Conservation (phyloP, 2,329 filamentous ascomycete species). For the Pseudocercospora fijiensis region DNA sequence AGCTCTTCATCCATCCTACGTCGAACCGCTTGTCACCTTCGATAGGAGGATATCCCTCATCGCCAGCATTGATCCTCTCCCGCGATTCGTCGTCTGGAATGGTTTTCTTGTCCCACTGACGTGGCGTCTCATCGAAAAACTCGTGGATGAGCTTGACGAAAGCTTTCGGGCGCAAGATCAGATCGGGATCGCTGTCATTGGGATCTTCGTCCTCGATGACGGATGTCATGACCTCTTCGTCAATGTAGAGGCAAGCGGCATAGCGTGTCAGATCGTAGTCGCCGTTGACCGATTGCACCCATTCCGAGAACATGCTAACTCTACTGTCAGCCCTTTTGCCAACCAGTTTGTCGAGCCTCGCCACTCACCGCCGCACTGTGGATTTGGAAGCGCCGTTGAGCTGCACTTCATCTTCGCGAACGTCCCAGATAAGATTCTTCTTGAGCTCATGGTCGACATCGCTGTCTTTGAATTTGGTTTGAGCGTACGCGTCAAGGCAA, state of each 20-base stretch:
- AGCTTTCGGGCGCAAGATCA: background rate
- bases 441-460: background rate
- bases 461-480: background rate
- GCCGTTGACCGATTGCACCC: constrained; percentile 1
- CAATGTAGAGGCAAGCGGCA: constrained; percentile 4
- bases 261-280: background rate
- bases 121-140: no score
- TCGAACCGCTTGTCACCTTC: constrained; percentile 8
- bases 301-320: constrained; percentile 9
- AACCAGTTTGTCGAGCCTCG: no score
- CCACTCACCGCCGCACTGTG: background rate
- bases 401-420: background rate
- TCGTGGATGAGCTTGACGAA: constrained; percentile 8
- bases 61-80: background rate
- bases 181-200: background rate
- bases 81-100: background rate
- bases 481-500: background rate
- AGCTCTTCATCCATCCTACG: constrained; percentile 13
- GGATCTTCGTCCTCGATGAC: constrained; percentile 8
- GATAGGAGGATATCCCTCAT: constrained; percentile 4
- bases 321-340: no score
- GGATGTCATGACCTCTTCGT: constrained; percentile 10
- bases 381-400: background rate
- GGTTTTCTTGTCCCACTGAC: no score
- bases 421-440: background rate